Evolutionary conservation across 140 eudicot genomes (phyloP).

Genomic region (Cichorium intybus): DNA sequence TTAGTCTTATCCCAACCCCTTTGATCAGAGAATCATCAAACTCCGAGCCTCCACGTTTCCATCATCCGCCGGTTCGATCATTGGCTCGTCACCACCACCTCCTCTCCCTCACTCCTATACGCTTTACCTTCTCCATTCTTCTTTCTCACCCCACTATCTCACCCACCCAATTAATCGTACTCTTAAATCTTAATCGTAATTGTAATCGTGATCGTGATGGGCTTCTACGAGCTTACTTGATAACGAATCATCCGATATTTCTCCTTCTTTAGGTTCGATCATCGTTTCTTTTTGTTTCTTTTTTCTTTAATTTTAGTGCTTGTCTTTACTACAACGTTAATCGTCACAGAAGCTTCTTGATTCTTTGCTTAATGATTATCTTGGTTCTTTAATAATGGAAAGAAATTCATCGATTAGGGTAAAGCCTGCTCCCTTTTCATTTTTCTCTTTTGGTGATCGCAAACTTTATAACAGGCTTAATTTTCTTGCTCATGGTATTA

Average conservation of each 20-base stretch:
- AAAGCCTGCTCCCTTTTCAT: neutral
- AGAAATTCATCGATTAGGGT: neutral
- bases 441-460: neutral
- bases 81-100: neutral
- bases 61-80: conserved; percentile 25
- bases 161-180: neutral
- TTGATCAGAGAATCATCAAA: conserved; percentile 26
- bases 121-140: conserved; percentile 14
- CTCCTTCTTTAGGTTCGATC: conserved; percentile 5
- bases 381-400: neutral
- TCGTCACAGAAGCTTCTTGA: neutral
- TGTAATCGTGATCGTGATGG: neutral
- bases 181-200: neutral
- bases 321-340: neutral
- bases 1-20: conserved; percentile 22
- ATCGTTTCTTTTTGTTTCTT: neutral
- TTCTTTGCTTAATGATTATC: conserved; percentile 16
- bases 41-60: conserved; percentile 34
- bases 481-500: neutral
- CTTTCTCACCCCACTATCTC: neutral
- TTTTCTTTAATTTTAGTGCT: neutral
- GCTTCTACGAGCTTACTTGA: neutral
- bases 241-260: neutral
- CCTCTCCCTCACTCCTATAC: conserved; percentile 12
- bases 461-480: neutral